Evolutionary conservation across 139 green algal genomes (phyloP), one percentile per base, ranked within the genome.

Genomic region (Medakamo hakoo): DNA sequence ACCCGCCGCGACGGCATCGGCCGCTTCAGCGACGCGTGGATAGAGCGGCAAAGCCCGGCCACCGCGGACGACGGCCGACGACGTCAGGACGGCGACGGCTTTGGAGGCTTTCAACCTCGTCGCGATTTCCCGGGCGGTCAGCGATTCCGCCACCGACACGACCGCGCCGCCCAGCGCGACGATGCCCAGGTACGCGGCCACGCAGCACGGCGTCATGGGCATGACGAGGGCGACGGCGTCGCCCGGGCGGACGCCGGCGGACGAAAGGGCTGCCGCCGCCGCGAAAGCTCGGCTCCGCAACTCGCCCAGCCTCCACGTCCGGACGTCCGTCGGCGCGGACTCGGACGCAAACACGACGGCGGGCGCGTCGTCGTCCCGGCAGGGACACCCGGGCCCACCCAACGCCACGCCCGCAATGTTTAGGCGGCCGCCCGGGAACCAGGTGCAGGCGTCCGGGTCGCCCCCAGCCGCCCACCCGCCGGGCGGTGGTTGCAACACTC

Each of bases 91-190:
- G 0, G 76, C 77, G 14, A 58, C 68, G 2, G 88, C 82, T 3
- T 59, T 28, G 2, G 83, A 63, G 22, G 96, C 87, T 18, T 64
- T 40, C 22, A 95, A 74, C 14, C 90, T 72, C 3, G 68, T 60
- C 1, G 61, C 70, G n/a, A 97, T 90, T 74, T 92, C 78, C 1
- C 71, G 55, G 1, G 82, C 69, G 60, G 66, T 58, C 56, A 97
- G 96, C 26, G 80, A 92, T 68, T 97, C 90, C 0, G 89, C 83
- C 27, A 96, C 86, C 30, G 80, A 90, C 28, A 96, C 88, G 22
- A 82, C 83, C 20, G 60, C 77, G 40, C 76, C 86, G 57, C 89
- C 90, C 5, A 80, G 69, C 64, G 93, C 75, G 14, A 97, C 72
- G n/a, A 88, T 75, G 25, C 79, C 90, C 49, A 97, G 78, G 74